Percentiles rank a stretch among this genome's conserved stretches.
These are phyloP conservation scores for Wickerhamomyces queroliae DNA, from an alignment of 805 yeast species.

Conservation along the genomic window DNA sequence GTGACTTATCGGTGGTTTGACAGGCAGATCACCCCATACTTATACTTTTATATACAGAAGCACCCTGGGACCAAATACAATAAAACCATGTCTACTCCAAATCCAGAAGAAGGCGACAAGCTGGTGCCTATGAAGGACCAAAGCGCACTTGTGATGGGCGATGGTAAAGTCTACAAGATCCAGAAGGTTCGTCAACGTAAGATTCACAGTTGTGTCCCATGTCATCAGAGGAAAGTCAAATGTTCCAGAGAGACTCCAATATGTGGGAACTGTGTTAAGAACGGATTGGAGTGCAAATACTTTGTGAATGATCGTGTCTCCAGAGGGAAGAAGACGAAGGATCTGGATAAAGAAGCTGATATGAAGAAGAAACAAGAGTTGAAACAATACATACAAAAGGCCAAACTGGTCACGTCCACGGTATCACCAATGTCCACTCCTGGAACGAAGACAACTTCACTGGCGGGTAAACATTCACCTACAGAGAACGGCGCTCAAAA, in stretches of 20 bases:
- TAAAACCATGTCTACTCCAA: not conserved
- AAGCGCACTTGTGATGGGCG: constrained; percentile 33
- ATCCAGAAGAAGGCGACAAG: constrained; percentile 9
- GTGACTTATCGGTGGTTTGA: no score
- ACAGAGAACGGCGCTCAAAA: not conserved
- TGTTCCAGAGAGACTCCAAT: constrained; percentile 48
- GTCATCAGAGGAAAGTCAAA: constrained; percentile 53
- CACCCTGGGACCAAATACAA: not conserved
- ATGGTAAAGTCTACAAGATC: constrained; percentile 52
- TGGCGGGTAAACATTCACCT: not conserved
- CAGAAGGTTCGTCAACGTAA: constrained; percentile 57
- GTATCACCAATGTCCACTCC: not conserved
- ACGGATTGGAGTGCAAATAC: constrained; percentile 44
- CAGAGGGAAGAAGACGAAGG: constrained; percentile 23
- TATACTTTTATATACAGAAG: no score
- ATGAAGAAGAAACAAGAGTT: constrained; percentile 17
- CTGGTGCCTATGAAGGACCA: constrained; percentile 27
- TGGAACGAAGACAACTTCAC: not conserved
- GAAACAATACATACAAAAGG: constrained; percentile 18
- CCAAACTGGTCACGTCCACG: constrained; percentile 6
- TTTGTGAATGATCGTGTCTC: constrained; percentile 51
- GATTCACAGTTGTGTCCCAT: constrained; percentile 50
- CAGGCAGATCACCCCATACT: no score
- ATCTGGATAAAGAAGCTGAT: constrained; percentile 18
- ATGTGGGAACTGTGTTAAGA: constrained; percentile 44